Conservation (phyloP, 2,329 filamentous ascomycete genomes). For the Diaporthe nobilis region DNA sequence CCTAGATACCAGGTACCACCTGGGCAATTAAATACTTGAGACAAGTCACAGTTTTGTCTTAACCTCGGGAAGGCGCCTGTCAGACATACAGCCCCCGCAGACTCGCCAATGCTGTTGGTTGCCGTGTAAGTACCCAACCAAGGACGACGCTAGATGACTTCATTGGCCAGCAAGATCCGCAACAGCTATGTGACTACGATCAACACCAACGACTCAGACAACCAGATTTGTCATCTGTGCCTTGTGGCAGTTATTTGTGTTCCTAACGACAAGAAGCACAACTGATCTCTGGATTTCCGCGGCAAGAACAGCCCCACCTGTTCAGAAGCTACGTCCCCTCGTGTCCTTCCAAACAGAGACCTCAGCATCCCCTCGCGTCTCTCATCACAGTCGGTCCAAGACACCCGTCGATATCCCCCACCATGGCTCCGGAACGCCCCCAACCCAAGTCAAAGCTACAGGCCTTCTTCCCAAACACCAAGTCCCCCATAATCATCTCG, state of each 20-base stretch:
- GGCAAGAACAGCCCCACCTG: background rate
- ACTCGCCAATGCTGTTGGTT: background rate
- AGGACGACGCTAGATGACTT: constrained; percentile 18
- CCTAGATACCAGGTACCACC: background rate
- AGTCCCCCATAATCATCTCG: constrained; percentile 55
- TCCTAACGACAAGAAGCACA: background rate
- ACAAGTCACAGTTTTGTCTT: background rate
- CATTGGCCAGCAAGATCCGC: constrained; percentile 8
- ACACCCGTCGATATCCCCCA: background rate
- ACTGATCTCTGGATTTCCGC: background rate
- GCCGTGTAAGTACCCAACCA: background rate
- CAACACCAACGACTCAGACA: constrained; percentile 1
- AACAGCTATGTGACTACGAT: background rate
- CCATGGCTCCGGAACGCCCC: constrained; percentile 37
- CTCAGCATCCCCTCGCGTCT: background rate
- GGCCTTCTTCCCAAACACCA: constrained; percentile 54
- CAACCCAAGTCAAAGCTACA: constrained; percentile 34
- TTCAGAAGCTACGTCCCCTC: background rate
- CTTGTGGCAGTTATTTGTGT: background rate
- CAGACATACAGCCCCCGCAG: constrained; percentile 25
- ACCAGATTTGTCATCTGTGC: background rate
- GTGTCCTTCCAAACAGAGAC: background rate
- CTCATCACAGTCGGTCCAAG: background rate
- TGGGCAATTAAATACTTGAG: background rate
- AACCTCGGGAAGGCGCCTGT: constrained; percentile 15